Evolutionary conservation across 2,329 filamentous ascomycete genomes (phyloP).

Genomic region (Ceratocystis harringtonii): DNA sequence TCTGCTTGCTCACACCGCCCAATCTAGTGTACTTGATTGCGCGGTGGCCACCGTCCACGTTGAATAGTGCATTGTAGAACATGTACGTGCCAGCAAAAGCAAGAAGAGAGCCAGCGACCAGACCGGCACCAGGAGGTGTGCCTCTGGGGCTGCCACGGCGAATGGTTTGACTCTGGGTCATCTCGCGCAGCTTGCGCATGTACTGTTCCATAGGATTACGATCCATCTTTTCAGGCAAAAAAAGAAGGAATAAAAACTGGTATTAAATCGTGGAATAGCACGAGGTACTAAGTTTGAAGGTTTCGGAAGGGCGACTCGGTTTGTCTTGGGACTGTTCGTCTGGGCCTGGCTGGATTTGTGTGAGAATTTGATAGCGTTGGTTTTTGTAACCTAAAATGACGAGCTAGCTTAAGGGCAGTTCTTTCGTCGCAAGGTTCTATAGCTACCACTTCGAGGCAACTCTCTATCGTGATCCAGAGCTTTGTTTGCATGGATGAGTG

Average conservation of each 20-base stretch:
- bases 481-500: background rate
- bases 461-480: background rate
- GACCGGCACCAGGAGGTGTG: slow-evolving; percentile 25
- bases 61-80: slow-evolving; percentile 50
- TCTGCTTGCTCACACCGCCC: slow-evolving; percentile 88
- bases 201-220: slow-evolving; percentile 35
- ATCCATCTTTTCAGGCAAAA: slow-evolving; percentile 14
- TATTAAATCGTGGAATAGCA: background rate
- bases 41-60: slow-evolving; percentile 94
- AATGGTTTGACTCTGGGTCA: slow-evolving; percentile 29
- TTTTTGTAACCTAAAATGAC: background rate
- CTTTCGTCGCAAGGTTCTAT: slow-evolving; percentile 8
- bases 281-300: background rate
- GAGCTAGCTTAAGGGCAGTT: background rate
- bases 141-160: slow-evolving; percentile 31
- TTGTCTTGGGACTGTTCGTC: background rate
- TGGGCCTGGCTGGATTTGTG: background rate
- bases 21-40: slow-evolving; percentile 96
- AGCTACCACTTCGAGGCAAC: background rate
- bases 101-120: slow-evolving; percentile 31
- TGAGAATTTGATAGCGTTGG: too few species aligned
- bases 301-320: background rate
- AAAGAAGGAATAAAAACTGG: background rate
- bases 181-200: slow-evolving; percentile 35
- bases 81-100: slow-evolving; percentile 34